A percentile compares a stretch with the other conserved stretches of the same genome.
phyloP scores from a whole-genome alignment of 2,329 filamentous ascomycete species.

The Microsporum canis region DNA sequence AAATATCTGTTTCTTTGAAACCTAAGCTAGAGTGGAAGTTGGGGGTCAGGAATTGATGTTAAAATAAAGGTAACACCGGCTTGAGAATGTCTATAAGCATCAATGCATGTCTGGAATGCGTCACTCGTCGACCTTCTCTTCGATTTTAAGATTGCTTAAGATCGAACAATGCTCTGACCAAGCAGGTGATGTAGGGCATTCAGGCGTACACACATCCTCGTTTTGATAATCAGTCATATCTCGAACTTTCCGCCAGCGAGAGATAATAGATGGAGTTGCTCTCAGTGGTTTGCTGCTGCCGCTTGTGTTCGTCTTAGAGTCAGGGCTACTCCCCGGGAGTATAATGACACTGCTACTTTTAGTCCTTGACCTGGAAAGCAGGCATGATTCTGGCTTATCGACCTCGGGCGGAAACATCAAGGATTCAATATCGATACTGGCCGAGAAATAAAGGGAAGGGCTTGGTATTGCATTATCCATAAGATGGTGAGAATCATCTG shows the following conservation, averaged over 20 bases:
- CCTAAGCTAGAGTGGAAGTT: background rate
- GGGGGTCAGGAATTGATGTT: background rate
- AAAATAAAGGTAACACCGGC: background rate
- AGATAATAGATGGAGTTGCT: constrained; percentile 13
- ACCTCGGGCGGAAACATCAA: background rate
- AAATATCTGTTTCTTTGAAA: background rate
- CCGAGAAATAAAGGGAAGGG: constrained; percentile 8
- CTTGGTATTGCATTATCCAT: constrained; percentile 10
- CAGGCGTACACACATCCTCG: background rate
- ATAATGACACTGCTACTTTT: constrained; percentile 22
- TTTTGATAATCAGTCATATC: background rate
- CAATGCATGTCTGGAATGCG: background rate
- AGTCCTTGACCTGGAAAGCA: constrained; percentile 12
- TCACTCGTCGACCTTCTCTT: background rate
- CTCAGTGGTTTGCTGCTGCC: background rate
- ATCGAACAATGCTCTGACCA: background rate
- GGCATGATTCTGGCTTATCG: background rate
- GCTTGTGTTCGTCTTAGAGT: background rate
- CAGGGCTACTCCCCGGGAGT: constrained; percentile 16
- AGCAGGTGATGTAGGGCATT: background rate
- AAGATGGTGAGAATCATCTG: background rate
- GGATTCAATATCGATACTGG: constrained; percentile 6
- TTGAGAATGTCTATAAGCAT: background rate
- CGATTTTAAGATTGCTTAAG: background rate
- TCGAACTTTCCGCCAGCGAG: constrained; percentile 11